Percentiles rank a stretch among this genome's conserved stretches.
Conservation (phyloP, 2,329 filamentous ascomycete genomes). For the Pleoardoris graminearum region DNA sequence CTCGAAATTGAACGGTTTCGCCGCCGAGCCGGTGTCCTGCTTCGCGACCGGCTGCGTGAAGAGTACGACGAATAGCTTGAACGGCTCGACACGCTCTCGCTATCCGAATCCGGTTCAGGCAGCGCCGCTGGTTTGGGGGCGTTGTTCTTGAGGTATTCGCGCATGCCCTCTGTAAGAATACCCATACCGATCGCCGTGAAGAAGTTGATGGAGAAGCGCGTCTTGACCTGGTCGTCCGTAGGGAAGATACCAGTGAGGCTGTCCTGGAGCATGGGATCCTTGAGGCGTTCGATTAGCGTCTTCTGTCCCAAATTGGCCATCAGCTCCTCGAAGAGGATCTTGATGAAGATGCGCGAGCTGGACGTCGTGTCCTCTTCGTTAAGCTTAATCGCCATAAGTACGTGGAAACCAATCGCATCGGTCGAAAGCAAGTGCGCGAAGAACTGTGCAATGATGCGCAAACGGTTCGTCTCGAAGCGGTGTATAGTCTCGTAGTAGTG, state of each 20-base stretch:
- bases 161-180: slow-evolving; percentile 90
- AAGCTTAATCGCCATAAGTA: slow-evolving; percentile 79
- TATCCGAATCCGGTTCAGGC: slow-evolving; percentile 40
- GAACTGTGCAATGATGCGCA: slow-evolving; percentile 92
- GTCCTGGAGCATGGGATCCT: slow-evolving; percentile 72
- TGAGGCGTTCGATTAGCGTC: slow-evolving; percentile 75
- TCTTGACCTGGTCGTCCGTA: slow-evolving; percentile 82
- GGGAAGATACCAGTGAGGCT: slow-evolving; percentile 88
- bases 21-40: slow-evolving; percentile 20
- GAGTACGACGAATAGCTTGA: slow-evolving; percentile 38
- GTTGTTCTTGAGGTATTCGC: slow-evolving; percentile 78
- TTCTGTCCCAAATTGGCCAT: slow-evolving; percentile 83
- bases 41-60: slow-evolving; percentile 30
- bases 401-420: slow-evolving; percentile 91
- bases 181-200: slow-evolving; percentile 99
- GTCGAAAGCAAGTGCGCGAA: slow-evolving; percentile 89
- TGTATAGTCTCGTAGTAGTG: slow-evolving; percentile 98
- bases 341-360: slow-evolving; percentile 96
- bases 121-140: slow-evolving; percentile 79
- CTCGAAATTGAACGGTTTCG: slow-evolving; percentile 29
- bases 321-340: slow-evolving; percentile 94
- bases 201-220: slow-evolving; percentile 98
- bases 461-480: slow-evolving; percentile 90
- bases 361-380: slow-evolving; percentile 98
- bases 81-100: slow-evolving; percentile 39